Conservation (phyloP, 1,284 basidiomycete species). For the Rhodotorula sp. region DNA sequence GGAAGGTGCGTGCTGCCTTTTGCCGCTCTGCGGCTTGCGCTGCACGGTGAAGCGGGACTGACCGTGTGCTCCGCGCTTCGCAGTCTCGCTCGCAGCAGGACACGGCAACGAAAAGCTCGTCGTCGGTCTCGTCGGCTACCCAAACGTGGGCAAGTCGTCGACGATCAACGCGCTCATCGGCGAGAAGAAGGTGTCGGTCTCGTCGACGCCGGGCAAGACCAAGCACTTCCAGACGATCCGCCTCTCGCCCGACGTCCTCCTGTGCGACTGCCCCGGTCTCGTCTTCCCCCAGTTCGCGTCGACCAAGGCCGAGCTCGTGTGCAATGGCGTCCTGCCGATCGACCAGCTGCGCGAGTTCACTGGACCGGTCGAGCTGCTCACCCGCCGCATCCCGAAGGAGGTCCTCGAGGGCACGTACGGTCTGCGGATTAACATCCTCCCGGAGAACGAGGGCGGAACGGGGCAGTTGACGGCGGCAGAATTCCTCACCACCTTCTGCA, state of each 20-base stretch:
- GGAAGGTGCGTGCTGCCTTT: conserved; percentile 49
- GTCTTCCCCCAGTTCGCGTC: conserved; percentile 98
- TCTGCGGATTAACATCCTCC: conserved; percentile 68
- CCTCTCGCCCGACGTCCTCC: conserved; percentile 77
- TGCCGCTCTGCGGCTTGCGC: background rate
- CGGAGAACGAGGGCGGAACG: conserved; percentile 81
- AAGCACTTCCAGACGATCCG: conserved; percentile 99
- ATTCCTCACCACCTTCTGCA: conserved; percentile 83
- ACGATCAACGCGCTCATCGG: conserved; percentile 63
- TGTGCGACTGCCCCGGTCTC: conserved; percentile 99
- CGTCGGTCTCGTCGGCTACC: conserved; percentile 64
- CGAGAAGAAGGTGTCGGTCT: conserved; percentile 92
- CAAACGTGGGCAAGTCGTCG: conserved; percentile 63
- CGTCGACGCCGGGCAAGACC: conserved; percentile 95
- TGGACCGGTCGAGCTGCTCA: conserved; percentile 79
- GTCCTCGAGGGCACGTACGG: conserved; percentile 92
- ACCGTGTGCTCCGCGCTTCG: conserved; percentile 2
- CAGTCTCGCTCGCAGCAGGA: conserved; percentile 68
- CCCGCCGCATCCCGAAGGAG: conserved; percentile 74
- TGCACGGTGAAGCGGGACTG: background rate
- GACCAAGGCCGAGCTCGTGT: conserved; percentile 91
- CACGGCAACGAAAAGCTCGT: conserved; percentile 69
- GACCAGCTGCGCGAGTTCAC: conserved; percentile 96
- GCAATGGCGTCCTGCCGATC: conserved; percentile 95
- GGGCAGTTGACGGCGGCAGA: conserved; percentile 77